Conservation (phyloP, 2,329 filamentous ascomycete species). For the Beauveria sp. region DNA sequence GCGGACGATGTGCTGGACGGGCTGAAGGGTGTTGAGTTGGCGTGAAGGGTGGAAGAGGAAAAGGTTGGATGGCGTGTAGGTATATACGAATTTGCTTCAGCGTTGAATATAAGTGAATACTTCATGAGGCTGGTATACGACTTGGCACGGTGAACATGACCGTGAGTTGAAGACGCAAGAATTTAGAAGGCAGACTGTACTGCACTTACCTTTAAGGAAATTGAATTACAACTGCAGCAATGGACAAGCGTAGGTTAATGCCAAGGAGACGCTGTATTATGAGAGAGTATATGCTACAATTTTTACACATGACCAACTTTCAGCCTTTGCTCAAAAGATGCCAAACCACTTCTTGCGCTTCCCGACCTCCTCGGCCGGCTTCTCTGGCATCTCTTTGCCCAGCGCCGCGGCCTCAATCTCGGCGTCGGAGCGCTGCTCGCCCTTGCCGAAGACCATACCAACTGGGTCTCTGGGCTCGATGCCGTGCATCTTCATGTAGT, state of each 20-base stretch:
- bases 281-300: neutral
- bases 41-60: conserved; percentile 28
- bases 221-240: too few species aligned
- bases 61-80: neutral
- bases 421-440: conserved; percentile 27
- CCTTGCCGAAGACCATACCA: conserved; percentile 35
- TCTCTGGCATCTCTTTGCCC: conserved; percentile 27
- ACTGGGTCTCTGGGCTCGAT: conserved; percentile 57
- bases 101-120: neutral
- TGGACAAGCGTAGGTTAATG: too few species aligned
- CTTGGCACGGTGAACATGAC: too few species aligned
- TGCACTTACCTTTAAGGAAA: too few species aligned
- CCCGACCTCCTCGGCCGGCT: conserved; percentile 26
- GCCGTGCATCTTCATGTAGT: conserved; percentile 81
- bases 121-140: neutral
- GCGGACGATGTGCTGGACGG: conserved; percentile 81
- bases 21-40: conserved; percentile 66
- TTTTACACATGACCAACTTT: neutral
- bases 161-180: too few species aligned
- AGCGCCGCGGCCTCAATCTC: conserved; percentile 29
- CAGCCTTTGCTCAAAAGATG: conserved; percentile 54
- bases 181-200: too few species aligned
- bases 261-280: neutral
- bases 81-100: neutral
- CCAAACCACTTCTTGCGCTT: conserved; percentile 70